A percentile compares a stretch with the other conserved stretches of the same genome.
phyloP scores from a whole-genome alignment of 768 basidiomycete genomes.

The Xerocomellus amylosporus region DNA sequence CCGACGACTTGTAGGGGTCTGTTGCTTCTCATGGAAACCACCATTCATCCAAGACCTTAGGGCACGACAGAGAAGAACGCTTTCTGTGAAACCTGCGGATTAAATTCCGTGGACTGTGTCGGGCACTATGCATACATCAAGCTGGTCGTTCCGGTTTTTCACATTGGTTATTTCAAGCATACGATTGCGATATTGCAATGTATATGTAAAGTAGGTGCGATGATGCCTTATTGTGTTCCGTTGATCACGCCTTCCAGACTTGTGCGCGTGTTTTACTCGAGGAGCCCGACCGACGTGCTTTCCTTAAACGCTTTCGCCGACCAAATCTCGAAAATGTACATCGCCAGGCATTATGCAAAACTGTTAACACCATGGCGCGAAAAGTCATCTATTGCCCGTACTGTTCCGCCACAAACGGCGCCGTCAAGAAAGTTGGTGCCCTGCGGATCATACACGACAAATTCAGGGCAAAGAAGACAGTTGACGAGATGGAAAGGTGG shows the following conservation, averaged over 20 bases:
- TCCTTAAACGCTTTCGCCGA: constrained; percentile 86
- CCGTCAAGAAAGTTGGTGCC: constrained; percentile 93
- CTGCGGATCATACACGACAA: constrained; percentile 98
- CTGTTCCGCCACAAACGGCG: constrained; percentile 90
- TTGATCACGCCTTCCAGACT: constrained; percentile 46
- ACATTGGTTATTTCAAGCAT: constrained; percentile 98
- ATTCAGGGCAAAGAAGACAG: constrained; percentile 90
- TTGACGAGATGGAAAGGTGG: constrained; percentile 85
- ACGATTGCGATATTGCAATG: constrained; percentile 90
- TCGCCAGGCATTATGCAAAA: constrained; percentile 75
- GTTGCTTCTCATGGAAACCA: neutral
- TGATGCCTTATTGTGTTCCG: neutral
- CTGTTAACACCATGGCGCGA: constrained; percentile 81
- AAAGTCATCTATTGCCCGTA: constrained; percentile 92
- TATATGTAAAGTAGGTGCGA: constrained; percentile 80
- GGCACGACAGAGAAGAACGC: constrained; percentile 92
- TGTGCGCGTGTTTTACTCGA: constrained; percentile 91
- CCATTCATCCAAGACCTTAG: constrained; percentile 38
- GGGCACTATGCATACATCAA: constrained; percentile 99
- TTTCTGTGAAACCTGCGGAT: constrained; percentile 93
- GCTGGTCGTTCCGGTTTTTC: constrained; percentile 93
- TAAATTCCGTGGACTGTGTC: constrained; percentile 89
- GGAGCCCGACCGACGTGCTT: constrained; percentile 79
- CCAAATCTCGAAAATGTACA: constrained; percentile 92
- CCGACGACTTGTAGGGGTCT: constrained; percentile 69